phyloP scores from a whole-genome alignment of 345 rosid genomes.

The Crucihimalaya himalaica region DNA sequence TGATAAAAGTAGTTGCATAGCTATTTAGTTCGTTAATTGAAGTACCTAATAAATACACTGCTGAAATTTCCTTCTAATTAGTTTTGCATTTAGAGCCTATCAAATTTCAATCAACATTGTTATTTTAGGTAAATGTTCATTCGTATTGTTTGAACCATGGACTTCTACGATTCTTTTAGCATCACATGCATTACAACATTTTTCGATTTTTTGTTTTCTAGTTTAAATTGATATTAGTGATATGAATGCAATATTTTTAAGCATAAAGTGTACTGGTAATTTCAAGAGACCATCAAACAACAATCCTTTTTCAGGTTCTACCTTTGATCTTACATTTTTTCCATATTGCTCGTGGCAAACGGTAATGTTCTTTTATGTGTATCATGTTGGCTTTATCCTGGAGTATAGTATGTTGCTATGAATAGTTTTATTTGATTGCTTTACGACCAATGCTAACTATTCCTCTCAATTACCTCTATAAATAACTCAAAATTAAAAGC shows the following conservation, averaged over 20 bases:
- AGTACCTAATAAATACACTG: no score
- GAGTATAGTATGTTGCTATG: no score
- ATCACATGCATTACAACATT: not conserved
- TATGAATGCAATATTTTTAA: not conserved
- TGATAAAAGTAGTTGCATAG: not conserved
- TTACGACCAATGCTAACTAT: not conserved
- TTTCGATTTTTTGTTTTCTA: not conserved
- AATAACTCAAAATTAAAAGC: conserved; percentile 1
- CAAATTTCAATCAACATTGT: not conserved
- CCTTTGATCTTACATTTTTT: not conserved
- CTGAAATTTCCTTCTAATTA: no score
- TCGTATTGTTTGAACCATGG: not conserved
- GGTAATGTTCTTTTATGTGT: not conserved
- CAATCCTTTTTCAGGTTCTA: conserved; percentile 5
- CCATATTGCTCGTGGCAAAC: not conserved
- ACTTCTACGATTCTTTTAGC: not conserved
- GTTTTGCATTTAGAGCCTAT: no score
- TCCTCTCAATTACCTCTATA: conserved; percentile 6
- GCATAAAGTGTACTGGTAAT: not conserved
- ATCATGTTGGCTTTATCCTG: no score
- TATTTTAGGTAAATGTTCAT: not conserved
- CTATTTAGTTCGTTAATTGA: not conserved
- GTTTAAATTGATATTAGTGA: not conserved
- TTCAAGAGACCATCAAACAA: not conserved
- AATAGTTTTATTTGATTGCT: conserved; percentile 1